Percentiles rank a stretch among this genome's conserved stretches.
Evolutionary conservation across 495 filamentous ascomycete genomes (phyloP).

Genomic region (Penicillium ochrochloron): DNA sequence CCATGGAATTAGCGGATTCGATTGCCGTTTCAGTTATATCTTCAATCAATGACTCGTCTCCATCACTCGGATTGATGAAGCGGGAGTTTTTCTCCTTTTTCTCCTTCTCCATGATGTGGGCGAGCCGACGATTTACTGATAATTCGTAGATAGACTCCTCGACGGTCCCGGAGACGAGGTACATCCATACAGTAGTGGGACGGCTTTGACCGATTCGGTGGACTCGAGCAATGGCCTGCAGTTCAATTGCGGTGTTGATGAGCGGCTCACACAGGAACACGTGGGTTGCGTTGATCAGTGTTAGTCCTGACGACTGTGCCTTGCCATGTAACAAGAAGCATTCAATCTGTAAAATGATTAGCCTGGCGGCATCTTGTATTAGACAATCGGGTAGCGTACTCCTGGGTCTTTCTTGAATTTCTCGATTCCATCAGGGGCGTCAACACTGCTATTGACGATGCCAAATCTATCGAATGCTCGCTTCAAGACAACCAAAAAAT

Average conservation of each 20-base stretch:
- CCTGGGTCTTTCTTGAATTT: conserved; percentile 75
- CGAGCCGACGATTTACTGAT: conserved; percentile 74
- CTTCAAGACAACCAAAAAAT: conserved; percentile 76
- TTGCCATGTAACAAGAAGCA: conserved; percentile 89
- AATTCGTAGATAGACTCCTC: conserved; percentile 89
- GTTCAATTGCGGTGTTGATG: conserved; percentile 88
- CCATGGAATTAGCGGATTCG: conserved; percentile 80
- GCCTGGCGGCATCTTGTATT: no score
- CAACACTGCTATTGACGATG: conserved; percentile 73
- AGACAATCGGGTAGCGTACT: no score
- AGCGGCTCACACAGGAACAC: conserved; percentile 94
- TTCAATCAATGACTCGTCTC: conserved; percentile 30
- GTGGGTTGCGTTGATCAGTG: conserved; percentile 88
- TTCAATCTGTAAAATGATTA: conserved; percentile 69
- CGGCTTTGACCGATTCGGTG: conserved; percentile 91
- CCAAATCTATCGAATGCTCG: conserved; percentile 67
- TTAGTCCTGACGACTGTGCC: conserved; percentile 85
- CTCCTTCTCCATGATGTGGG: conserved; percentile 66
- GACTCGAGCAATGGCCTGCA: conserved; percentile 92
- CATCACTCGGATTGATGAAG: conserved; percentile 26
- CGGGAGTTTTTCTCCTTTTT: conserved; percentile 30
- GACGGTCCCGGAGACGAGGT: conserved; percentile 84
- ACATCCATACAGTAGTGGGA: conserved; percentile 93
- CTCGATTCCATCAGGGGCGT: conserved; percentile 64
- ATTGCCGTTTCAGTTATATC: conserved; percentile 62